Base-by-base conservation (phyloP, 169 alveolate species). In the Besnoitia besnoiti region DNA sequence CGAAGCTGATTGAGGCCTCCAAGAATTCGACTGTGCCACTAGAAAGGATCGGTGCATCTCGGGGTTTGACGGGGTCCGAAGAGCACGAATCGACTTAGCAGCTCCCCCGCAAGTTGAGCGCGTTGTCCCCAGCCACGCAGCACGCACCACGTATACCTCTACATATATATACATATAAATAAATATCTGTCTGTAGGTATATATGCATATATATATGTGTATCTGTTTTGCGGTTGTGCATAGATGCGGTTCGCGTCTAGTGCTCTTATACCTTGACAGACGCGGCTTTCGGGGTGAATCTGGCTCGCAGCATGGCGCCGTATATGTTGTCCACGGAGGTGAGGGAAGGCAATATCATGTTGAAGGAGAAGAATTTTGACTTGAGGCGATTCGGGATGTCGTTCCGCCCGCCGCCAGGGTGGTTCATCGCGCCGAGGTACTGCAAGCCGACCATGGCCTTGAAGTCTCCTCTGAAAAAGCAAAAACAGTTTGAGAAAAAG, bases 381-480 rank as follows among this genome's bases (percentile, higher is more conserved):
- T 99, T 98, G 59, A 98, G 95, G 92, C 99, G 97, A 95, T 98
- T 97, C 33, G 99, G 99, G 93, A 99, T 99, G 95, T 98, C 99
- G 94, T 99, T 99, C 93, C 98, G 96, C 76, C 99, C 99, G 94
- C 99, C 98, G 85, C 99, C 99, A 24, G 99, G 99, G 93, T 98
- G 99, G 93, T 97, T 96, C 99, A 98, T 98, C 77, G 99, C 99
- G 75, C 99, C 99, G 67, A 98, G 95, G 92, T 96, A 98, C 92
- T 96, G 97, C 59, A 98, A 97, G 85, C 97, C 98, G 73, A 97
- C 95, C 75, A 98, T 97, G 46, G 96, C 95, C 94, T 96, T 98
- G 97, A 98, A 97, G 92, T 97, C 98, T 40, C 99, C 99, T 93
- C 99, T 92, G 75, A 39, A 27, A 40, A 44, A 44, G 46, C 47